Base-by-base conservation (phyloP, 495 filamentous ascomycete species). In the Hypoxylon crocopeplum region DNA sequence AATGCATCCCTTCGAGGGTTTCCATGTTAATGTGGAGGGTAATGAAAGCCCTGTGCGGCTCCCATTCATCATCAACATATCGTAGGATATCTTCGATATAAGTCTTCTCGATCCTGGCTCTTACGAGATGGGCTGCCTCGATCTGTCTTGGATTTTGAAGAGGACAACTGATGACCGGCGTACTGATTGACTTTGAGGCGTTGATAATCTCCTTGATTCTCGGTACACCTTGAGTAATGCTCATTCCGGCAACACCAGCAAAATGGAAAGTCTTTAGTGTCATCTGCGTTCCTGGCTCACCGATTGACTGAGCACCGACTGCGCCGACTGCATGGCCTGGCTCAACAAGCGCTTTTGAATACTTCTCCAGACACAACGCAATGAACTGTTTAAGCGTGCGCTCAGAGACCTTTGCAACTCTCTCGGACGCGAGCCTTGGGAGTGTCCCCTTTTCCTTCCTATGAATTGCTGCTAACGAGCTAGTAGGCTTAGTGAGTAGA, bases 191-290 rank as follows among this genome's bases (percentile, higher is more conserved):
- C 71, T 88, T 93, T 7, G 90, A 93, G 5, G 94, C 94, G 75
- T 98, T 98, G 84, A 98, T 98, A 67, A 98, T 98, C 82, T 98
- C 94, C 76, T 98, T 98, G 73, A 98, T 98, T 84, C 94, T 94
- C 1, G 94, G 94, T 1, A 98, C 94, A 87, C 94, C 94, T 69
- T 96, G 91, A 0, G 95, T 98, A 66, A 98, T 94, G 81, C 90
- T 95, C 93, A 98, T 97, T 67, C 92, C 92, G 19, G 93, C 95
- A 58, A 98, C 95, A 88, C 94, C 94, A 2, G 34, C 34, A 38
- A 38, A 98, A 88, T 98, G 94, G 87, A 98, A 98, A 71, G 94
- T 98, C 77, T 98, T 98, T 66, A 98, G 79, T 1, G 94, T 98
- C 95, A 98, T 98, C 74, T 98, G 95, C 3, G 95, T 98, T 70